Evolutionary conservation across 2,329 filamentous ascomycete genomes (phyloP), one percentile per base, ranked within the genome.

Genomic region (Pezicula carpinea): DNA sequence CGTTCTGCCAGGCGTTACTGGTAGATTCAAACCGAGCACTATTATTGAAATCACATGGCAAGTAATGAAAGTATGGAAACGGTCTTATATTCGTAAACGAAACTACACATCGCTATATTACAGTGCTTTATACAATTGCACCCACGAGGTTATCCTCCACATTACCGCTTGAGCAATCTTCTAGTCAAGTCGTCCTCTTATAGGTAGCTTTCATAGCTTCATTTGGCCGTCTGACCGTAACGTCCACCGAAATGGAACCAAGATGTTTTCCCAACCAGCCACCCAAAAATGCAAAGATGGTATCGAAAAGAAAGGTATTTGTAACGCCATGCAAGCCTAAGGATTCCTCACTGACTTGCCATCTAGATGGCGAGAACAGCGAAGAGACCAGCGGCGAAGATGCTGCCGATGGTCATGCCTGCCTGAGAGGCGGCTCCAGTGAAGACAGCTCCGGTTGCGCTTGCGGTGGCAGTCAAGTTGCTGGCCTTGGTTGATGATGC

Each of bases 381-480:
- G n/a, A 60, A 31, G 26, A 60, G n/a, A 36, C 54, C 50, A 39
- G 58, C 53, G 43, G 50, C 54, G 41, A 57, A 34, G 46, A 58
- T 43, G 47, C 51, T 53, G 31, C 59, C 53, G 49, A 61, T 49
- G 31, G 58, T 51, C 47, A 58, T 44, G 51, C 53, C 50, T 46
- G 41, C 45, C 41, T 51, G 44, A 46, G 55, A 41, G 46, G 54
- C 57, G 48, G 67, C 64, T 43, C 67, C 63, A 47, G 59, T 58
- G 47, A 63, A 58, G 35, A 61, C 61, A 43, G 67, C 65, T 51
- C 66, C 65, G 32, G 64, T 59, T 13, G 57, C 46, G 39, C 53
- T 55, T 48, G 54, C 44, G 38, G 53, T 35, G 41, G 47, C 48
- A 39, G 59, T 63, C 39, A 52, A 51, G 36, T 56, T 58, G 26